Conservation (phyloP, 2,329 filamentous ascomycete genomes). For the Colletotrichum magnum region DNA sequence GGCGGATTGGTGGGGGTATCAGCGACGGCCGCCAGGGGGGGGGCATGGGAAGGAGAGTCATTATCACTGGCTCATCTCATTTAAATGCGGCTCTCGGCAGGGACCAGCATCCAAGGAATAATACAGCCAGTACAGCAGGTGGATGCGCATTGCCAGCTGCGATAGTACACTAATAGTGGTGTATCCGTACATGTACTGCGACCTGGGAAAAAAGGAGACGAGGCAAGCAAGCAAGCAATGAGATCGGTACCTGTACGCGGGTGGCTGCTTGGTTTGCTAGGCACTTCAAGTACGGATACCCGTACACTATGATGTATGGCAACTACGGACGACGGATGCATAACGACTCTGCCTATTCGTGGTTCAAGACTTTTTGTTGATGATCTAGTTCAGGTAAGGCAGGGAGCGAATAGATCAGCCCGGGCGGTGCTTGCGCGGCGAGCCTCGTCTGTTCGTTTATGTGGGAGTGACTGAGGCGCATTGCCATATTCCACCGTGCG, state of each 20-base stretch:
- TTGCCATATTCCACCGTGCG: background rate
- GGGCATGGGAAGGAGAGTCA: constrained; percentile 23
- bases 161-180: too few relatives aligned
- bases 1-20: constrained; percentile 15
- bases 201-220: too few relatives aligned
- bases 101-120: constrained; percentile 22
- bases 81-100: constrained; percentile 34
- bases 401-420: constrained; percentile 1
- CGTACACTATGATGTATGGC: too few relatives aligned
- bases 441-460: constrained; percentile 1
- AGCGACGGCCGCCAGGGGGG: constrained; percentile 16
- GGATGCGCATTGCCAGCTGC: background rate
- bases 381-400: constrained; percentile 16
- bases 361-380: constrained; percentile 1
- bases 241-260: background rate
- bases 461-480: constrained; percentile 4
- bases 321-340: too few relatives aligned
- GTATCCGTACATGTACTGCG: too few relatives aligned
- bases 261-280: too few relatives aligned
- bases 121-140: constrained; percentile 20
- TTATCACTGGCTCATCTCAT: constrained; percentile 34
- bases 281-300: too few relatives aligned
- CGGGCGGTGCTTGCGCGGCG: too few relatives aligned
- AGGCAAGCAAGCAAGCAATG: background rate
- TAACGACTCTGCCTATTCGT: background rate